phyloP scores from a whole-genome alignment of 331 rosid species.

The Arachis monticola region DNA sequence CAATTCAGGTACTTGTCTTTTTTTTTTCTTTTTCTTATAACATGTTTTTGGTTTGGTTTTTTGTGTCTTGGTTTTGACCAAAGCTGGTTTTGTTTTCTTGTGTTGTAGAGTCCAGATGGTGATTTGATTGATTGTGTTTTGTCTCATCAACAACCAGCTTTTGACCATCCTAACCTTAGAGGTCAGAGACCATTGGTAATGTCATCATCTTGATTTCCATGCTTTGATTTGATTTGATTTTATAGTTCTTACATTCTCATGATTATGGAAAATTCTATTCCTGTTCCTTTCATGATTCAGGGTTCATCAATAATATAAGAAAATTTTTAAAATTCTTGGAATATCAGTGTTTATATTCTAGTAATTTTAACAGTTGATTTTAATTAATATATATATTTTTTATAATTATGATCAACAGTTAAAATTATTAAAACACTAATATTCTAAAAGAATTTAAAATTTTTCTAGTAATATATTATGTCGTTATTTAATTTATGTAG shows the following conservation, averaged over 20 bases:
- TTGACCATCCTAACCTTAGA: conserved; percentile 79
- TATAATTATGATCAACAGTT: too few species aligned
- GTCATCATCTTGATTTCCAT: conserved; percentile 23
- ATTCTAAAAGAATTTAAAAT: too few species aligned
- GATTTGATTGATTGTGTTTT: conserved; percentile 90
- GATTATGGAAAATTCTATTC: conserved; percentile 11
- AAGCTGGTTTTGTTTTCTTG: conserved; percentile 25
- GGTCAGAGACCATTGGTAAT: conserved; percentile 85
- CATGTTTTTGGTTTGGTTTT: not conserved
- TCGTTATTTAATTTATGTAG: too few species aligned
- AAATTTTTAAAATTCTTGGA: too few species aligned
- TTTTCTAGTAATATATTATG: too few species aligned
- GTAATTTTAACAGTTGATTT: too few species aligned
- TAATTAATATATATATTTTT: too few species aligned
- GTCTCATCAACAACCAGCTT: conserved; percentile 90
- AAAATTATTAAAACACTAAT: too few species aligned
- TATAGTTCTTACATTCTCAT: not conserved
- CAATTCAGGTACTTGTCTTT: conserved; percentile 71
- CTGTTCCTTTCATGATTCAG: not conserved
- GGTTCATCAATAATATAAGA: too few species aligned
- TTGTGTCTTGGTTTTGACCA: too few species aligned
- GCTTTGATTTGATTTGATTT: too few species aligned
- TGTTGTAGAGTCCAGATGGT: conserved; percentile 92
- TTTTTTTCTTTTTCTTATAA: not conserved
- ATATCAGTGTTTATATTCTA: too few species aligned